Base-by-base conservation (phyloP, 208 protist species). In the Novymonas esmeraldas region DNA sequence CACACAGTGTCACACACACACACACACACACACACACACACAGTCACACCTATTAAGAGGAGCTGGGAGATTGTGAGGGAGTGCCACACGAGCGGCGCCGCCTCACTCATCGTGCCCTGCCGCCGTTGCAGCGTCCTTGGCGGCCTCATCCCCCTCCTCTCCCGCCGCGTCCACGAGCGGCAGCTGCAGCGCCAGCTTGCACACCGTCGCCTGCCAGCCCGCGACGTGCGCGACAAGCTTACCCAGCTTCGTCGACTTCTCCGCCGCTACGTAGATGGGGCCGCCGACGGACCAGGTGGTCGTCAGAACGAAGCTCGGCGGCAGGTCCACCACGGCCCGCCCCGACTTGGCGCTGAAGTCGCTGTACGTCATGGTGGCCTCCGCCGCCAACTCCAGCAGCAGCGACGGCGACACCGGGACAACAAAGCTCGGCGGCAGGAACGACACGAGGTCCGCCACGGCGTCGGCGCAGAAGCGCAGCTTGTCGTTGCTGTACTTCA, bases 401-500 rank as follows among this genome's bases (percentile, higher is more conserved):
- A 90, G 57, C 69, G 70, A 65, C 36, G 89, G 73, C 14, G 62
- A 59, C 28, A 81, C 77, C 6, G 61, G 56, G 16, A 89, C 67
- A 46, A 88, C n/a, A 64, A 87, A 90, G 20, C 63, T 71, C 1
- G 70, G 3, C 4, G 78, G 76, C 49, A 96, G 74, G n/a, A 89
- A 77, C 1, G 73, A 58, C 22, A 67, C 77, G 0, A 94, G 58
- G 49, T 73, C 82, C 6, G 59, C 76, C 13, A 85, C 76, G n/a
- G 86, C 91, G n/a, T 94, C 88, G 13, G 76, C 52, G 39, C 63
- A 75, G 64, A 94, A 85, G 50, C 91, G 88, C 55, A 96, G 68
- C 50, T 92, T 87, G 33, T 89, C 85, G 49, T 92, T 89, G 59
- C 82, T 86, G 69, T 93, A 85, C 79, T 93, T 96, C 22, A 78